Conservation (phyloP, 1,139 yeast species). For the Saccharomycopsis hybrid region DNA sequence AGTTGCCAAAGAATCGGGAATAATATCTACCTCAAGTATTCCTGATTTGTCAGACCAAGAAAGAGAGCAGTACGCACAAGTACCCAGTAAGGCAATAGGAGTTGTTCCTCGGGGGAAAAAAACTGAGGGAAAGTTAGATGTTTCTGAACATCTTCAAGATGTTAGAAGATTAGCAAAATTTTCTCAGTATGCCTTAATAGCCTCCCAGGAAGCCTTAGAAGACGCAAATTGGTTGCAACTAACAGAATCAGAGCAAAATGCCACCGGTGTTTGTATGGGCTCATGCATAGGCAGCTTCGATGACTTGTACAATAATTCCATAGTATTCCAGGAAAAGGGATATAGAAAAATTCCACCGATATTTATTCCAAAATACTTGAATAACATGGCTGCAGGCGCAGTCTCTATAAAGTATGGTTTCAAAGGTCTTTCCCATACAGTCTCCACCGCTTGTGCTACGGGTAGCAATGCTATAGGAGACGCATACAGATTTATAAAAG, state of each 20-base stretch:
- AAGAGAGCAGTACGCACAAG: slow-evolving; percentile 39
- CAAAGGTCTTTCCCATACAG: slow-evolving; percentile 83
- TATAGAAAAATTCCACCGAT: slow-evolving; percentile 76
- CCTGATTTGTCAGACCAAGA: slow-evolving; percentile 41
- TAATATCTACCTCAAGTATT: slow-evolving; percentile 43
- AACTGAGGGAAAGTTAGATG: slow-evolving; percentile 46
- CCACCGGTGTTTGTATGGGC: slow-evolving; percentile 78
- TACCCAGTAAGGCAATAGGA: slow-evolving; percentile 77
- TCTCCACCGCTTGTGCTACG: slow-evolving; percentile 94
- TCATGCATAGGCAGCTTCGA: slow-evolving; percentile 89
- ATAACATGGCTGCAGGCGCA: slow-evolving; percentile 95
- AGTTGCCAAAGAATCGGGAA: slow-evolving; percentile 46
- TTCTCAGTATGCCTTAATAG: slow-evolving; percentile 73
- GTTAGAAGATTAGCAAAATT: slow-evolving; percentile 59
- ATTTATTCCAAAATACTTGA: slow-evolving; percentile 74
- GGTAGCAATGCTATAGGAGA: slow-evolving; percentile 95
- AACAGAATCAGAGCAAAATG: slow-evolving; percentile 30
- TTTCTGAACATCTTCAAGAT: slow-evolving; percentile 29
- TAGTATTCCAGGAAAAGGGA: slow-evolving; percentile 45
- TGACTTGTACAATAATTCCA: slow-evolving; percentile 60
- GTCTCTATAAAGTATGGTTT: slow-evolving; percentile 72
- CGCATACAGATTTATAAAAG: slow-evolving; percentile 71
- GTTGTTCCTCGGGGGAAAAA: slow-evolving; percentile 53
- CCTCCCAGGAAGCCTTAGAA: slow-evolving; percentile 67
- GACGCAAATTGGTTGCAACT: slow-evolving; percentile 53